These are phyloP conservation scores for Chimonanthus praecox DNA, from an alignment of 164 flowering plant species.

Conservation along the genomic window DNA sequence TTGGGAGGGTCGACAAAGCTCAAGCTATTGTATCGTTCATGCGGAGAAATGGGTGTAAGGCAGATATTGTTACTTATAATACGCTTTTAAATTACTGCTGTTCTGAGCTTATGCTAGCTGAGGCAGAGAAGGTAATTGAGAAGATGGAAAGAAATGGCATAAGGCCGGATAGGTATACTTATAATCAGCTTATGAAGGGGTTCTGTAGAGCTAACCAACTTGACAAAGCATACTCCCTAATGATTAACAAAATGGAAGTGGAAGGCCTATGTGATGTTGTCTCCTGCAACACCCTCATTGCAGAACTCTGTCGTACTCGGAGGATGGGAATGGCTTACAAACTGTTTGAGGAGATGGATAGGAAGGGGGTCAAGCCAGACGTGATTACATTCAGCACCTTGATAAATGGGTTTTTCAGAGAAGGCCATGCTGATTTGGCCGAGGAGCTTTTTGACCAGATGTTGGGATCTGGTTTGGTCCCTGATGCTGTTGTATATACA, in stretches of 20 bases:
- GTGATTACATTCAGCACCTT: slow-evolving; percentile 76
- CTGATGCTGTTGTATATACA: slow-evolving; percentile 65
- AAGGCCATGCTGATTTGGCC: slow-evolving; percentile 53
- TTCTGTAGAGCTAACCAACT: slow-evolving; percentile 62
- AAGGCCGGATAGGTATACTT: slow-evolving; percentile 71
- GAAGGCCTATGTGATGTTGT: slow-evolving; percentile 65
- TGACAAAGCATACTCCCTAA: slow-evolving; percentile 59
- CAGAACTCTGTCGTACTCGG: slow-evolving; percentile 47
- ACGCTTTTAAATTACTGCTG: slow-evolving; percentile 67
- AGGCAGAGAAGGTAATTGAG: slow-evolving; percentile 63
- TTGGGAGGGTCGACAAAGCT: slow-evolving; percentile 71
- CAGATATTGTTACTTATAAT: slow-evolving; percentile 85
- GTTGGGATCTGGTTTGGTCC: slow-evolving; percentile 44
- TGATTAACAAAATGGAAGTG: slow-evolving; percentile 58
- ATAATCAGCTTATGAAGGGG: slow-evolving; percentile 86
- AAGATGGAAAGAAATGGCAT: slow-evolving; percentile 62
- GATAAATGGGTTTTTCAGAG: slow-evolving; percentile 60
- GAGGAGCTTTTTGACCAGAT: slow-evolving; percentile 65
- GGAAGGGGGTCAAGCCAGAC: slow-evolving; percentile 61
- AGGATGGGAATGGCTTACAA: slow-evolving; percentile 42
- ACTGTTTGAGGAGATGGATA: slow-evolving; percentile 64
- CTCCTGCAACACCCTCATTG: slow-evolving; percentile 77
- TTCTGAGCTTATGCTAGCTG: slow-evolving; percentile 53
- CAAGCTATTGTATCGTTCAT: slow-evolving; percentile 60
- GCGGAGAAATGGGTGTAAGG: slow-evolving; percentile 65